Conservation (phyloP, 208 protist genomes). For the Sergeia podlipaevii region DNA sequence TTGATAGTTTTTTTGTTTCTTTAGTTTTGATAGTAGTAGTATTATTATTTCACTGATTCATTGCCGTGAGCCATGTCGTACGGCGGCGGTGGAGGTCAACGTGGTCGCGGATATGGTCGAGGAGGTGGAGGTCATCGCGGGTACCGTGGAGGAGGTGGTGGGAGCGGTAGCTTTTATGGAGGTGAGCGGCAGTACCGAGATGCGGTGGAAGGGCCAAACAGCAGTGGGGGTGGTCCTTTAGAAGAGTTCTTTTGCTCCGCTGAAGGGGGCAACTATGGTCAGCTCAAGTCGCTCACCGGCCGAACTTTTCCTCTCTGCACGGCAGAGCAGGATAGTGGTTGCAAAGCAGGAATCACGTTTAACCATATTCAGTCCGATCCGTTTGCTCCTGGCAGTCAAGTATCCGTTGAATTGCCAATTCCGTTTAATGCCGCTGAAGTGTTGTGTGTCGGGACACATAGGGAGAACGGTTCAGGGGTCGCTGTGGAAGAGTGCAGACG, state of each 20-base stretch:
- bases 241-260: conserved; percentile 27
- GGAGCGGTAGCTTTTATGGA: conserved; percentile 10
- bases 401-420: conserved; percentile 34
- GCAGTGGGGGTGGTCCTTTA: conserved; percentile 8
- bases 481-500: conserved; percentile 14
- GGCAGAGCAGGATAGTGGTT: neutral
- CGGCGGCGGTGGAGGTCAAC: no score
- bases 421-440: conserved; percentile 25
- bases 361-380: conserved; percentile 66
- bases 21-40: conserved; percentile 6
- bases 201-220: neutral
- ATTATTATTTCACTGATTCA: no score
- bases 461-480: neutral
- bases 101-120: conserved; percentile 14
- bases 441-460: no score
- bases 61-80: no score
- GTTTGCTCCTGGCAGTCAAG: conserved; percentile 70
- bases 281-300: conserved; percentile 48
- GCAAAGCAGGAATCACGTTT: conserved; percentile 14
- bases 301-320: conserved; percentile 25
- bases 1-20: neutral
- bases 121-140: no score
- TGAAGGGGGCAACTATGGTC: conserved; percentile 49
- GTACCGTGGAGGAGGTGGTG: conserved; percentile 17
- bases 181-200: neutral